Evolutionary conservation across 371 early-diverging fungal species (phyloP).

Genomic region (Blastocladiella emersonii): DNA sequence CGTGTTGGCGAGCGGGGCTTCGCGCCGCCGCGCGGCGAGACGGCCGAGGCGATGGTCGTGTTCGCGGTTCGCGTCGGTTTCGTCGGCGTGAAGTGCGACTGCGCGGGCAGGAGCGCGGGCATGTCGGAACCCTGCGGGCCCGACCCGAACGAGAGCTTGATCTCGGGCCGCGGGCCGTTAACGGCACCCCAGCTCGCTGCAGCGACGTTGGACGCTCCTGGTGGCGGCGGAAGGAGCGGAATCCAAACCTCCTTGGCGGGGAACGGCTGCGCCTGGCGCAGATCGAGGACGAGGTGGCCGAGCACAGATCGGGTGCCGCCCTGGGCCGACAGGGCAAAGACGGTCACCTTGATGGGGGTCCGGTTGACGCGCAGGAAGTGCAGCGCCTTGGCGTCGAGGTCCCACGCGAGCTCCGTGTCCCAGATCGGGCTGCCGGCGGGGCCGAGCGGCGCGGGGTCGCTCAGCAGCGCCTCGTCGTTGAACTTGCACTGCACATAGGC

Average conservation of each 20-base stretch:
- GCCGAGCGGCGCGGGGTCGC: conserved; percentile 23
- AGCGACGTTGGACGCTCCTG: conserved; percentile 13
- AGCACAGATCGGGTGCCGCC: conserved; percentile 14
- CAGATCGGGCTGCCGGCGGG: conserved; percentile 16
- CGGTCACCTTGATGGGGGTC: conserved; percentile 24
- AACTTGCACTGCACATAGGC: conserved; percentile 35
- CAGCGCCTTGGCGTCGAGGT: conserved; percentile 22
- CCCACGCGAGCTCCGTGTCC: conserved; percentile 38
- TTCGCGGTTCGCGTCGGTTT: no score
- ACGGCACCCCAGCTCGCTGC: conserved; percentile 4
- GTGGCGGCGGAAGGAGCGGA: neutral
- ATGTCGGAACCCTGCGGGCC: conserved; percentile 5
- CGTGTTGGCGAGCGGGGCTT: no score
- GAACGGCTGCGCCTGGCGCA: conserved; percentile 11
- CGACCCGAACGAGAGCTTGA: conserved; percentile 26
- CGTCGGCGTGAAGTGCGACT: no score
- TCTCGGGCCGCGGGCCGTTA: conserved; percentile 11
- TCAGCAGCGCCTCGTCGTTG: conserved; percentile 33
- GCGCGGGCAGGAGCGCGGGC: no score
- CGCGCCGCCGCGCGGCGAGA: no score
- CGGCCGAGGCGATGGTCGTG: no score
- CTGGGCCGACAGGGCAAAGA: conserved; percentile 18
- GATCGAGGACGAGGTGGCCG: conserved; percentile 33
- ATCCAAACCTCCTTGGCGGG: neutral
- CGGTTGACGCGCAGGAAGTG: conserved; percentile 25